Percentiles rank a stretch among this genome's conserved stretches.
Evolutionary conservation across 2,329 filamentous ascomycete genomes (phyloP).

Genomic region (Aspergillus sp.): DNA sequence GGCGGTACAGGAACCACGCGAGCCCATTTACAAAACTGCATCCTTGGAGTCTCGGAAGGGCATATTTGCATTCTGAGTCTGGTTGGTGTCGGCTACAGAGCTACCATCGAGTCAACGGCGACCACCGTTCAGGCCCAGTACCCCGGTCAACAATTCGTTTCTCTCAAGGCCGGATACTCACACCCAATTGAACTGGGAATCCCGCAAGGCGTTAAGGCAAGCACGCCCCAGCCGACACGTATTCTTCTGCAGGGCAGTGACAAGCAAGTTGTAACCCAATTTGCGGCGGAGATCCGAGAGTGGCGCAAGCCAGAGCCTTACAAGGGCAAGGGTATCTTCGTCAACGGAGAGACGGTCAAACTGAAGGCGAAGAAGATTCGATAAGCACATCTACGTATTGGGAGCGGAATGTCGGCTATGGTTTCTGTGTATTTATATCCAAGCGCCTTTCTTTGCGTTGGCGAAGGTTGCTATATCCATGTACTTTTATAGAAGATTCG

Average conservation of each 20-base stretch:
- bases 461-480: slow-evolving; percentile 33
- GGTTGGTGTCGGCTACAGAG: slow-evolving; percentile 93
- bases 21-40: slow-evolving; percentile 84
- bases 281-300: slow-evolving; percentile 81
- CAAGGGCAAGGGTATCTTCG: slow-evolving; percentile 98
- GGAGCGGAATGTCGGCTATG: slow-evolving; percentile 23
- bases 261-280: slow-evolving; percentile 83
- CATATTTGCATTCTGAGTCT: slow-evolving; percentile 90
- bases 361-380: slow-evolving; percentile 98
- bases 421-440: slow-evolving; percentile 31
- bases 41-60: slow-evolving; percentile 92
- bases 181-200: slow-evolving; percentile 90
- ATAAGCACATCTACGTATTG: slow-evolving; percentile 49
- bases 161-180: slow-evolving; percentile 92
- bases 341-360: slow-evolving; percentile 96
- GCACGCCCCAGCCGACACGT: slow-evolving; percentile 84
- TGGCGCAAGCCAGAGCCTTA: slow-evolving; percentile 96
- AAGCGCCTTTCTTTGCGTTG: slow-evolving; percentile 21
- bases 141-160: slow-evolving; percentile 82
- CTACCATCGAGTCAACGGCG: slow-evolving; percentile 75
- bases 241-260: slow-evolving; percentile 86
- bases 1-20: slow-evolving; percentile 72
- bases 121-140: slow-evolving; percentile 66
- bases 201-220: slow-evolving; percentile 79
- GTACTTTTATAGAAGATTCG: slow-evolving; percentile 30